Base-by-base conservation (phyloP, 169 alveolate species). In the Besnoitia besnoiti region DNA sequence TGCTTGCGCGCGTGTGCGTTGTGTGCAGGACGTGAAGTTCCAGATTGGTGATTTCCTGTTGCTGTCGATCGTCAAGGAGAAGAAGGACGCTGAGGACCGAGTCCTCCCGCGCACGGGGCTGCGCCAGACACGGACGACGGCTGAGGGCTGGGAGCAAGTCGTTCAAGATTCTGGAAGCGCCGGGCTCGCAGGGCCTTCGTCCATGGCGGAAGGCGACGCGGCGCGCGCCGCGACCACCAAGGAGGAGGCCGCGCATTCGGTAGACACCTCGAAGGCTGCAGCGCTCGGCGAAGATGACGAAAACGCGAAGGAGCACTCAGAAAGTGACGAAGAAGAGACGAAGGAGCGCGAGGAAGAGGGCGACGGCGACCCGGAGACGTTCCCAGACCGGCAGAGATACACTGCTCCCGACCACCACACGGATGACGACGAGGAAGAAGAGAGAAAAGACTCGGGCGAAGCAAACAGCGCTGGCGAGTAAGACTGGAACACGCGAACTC, bases 21-120 rank as follows among this genome's bases (percentile, higher is more conserved):
- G 10, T 67, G 40, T n/a, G 47, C 89, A 92, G 92, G 85, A 61
- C 67, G 92, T 85, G 62, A 84, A 85, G 55, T 92, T 92, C 59
- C 94, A 92, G 73, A 88, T 85, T 2, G 94, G 94, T 49, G 94
- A 92, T 55, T 92, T 80, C 40, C 33, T 92, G 35, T 44, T 55
- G 46, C 89, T 92, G 30, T 59, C 94, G 49, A 92, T 92, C 40
- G 30, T 91, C 47, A 46, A 76, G 85, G 67, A 85, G 84, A 67
- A 51, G 40, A 39, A 44, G 30, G 67, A 30, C 59, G 40, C 37
- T n/a, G 44, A 80, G 8, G 10, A 16, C 37, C 73, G 12, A 35
- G 51, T 35, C 21, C 61, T 33, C 61, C 79, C 51, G 39, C 91
- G 80, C 12, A 84, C 80, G 80, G 80, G 67, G 12, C 67, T 16